These are phyloP conservation scores for Colletotrichum aenigma DNA, from an alignment of 2,329 filamentous ascomycete species.

Conservation along the genomic window DNA sequence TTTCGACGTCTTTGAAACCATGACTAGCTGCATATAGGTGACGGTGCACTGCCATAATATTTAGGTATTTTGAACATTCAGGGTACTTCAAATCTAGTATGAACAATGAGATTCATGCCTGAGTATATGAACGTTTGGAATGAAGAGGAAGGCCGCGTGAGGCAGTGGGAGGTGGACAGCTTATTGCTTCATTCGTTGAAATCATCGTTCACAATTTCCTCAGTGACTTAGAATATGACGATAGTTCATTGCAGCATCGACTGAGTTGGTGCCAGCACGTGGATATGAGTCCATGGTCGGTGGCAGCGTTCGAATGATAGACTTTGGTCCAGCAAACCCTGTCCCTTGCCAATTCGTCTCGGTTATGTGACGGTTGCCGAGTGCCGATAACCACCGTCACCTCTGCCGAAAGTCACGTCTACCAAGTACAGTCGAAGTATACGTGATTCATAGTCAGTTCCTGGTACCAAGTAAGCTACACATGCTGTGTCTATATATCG, in stretches of 20 bases:
- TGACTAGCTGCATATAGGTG: not conserved
- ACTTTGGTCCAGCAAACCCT: not conserved
- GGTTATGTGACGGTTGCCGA: not conserved
- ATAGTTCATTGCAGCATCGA: not conserved
- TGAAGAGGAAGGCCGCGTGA: not conserved
- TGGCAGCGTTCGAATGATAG: not conserved
- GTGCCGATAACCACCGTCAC: not conserved
- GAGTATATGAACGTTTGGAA: not conserved
- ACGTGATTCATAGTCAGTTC: not conserved
- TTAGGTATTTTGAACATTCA: not conserved
- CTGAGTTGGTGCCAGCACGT: not conserved
- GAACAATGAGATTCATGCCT: too few species aligned
- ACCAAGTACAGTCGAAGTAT: not conserved
- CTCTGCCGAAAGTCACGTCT: not conserved
- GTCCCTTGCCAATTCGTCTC: not conserved
- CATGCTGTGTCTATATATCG: not conserved
- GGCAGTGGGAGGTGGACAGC: not conserved
- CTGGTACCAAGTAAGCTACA: not conserved
- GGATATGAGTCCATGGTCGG: not conserved
- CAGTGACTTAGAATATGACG: not conserved
- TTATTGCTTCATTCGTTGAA: not conserved
- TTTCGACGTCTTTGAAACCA: not conserved
- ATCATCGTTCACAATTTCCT: not conserved
- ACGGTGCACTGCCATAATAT: fast-evolving
- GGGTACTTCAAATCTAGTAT: not conserved